phyloP scores from a whole-genome alignment of 345 rosid species.

The Hibiscus syriacus region DNA sequence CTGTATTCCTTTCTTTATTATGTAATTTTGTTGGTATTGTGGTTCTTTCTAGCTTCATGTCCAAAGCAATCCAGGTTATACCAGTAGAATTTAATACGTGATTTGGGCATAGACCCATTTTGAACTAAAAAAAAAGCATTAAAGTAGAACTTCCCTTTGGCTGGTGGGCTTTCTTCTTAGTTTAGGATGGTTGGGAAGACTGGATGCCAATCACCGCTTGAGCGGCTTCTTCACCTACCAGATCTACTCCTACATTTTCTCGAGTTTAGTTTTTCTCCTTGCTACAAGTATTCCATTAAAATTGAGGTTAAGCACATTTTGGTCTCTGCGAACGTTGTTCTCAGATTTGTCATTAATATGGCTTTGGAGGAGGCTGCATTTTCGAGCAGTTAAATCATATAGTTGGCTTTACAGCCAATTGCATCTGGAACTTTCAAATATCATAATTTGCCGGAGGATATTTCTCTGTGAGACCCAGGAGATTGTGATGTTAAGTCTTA shows the following conservation, averaged over 20 bases:
- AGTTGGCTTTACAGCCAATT: background rate
- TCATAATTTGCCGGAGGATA: background rate
- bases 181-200: too few species aligned
- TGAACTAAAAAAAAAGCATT: too few species aligned
- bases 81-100: too few species aligned
- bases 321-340: background rate
- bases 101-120: too few species aligned
- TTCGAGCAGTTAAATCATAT: background rate
- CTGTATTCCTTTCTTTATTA: too few species aligned
- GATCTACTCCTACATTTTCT: background rate
- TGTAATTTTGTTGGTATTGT: slow-evolving; percentile 1
- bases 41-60: slow-evolving; percentile 80
- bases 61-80: slow-evolving; percentile 87
- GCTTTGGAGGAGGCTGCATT: background rate
- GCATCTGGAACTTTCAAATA: background rate
- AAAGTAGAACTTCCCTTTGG: too few species aligned
- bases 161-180: too few species aligned
- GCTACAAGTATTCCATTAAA: background rate
- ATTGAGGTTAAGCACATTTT: background rate
- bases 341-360: background rate
- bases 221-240: background rate
- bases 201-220: too few species aligned
- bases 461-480: background rate
- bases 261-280: slow-evolving; percentile 4
- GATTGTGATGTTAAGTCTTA: slow-evolving; percentile 1